These are phyloP conservation scores for Glycine latifolia DNA, from an alignment of 306 rosid genomes.

Conservation along the genomic window DNA sequence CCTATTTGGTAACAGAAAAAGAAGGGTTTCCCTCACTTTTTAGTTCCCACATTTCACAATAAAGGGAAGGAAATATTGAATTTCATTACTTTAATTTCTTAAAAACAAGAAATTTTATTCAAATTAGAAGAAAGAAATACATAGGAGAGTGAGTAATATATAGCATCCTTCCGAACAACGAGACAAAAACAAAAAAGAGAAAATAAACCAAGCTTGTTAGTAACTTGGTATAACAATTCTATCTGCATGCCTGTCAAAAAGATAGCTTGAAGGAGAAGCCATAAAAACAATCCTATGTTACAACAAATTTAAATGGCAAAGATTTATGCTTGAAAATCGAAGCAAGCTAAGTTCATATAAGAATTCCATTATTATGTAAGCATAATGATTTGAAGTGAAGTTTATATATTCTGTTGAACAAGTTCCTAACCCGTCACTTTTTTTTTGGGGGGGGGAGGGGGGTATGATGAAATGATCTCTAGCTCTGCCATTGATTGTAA, in stretches of 20 bases:
- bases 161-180: conserved; percentile 21
- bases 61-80: conserved; percentile 12
- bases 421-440: conserved; percentile 26
- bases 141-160: not conserved
- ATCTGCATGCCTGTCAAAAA: conserved; percentile 10
- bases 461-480: not conserved
- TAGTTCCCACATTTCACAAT: conserved; percentile 8
- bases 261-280: conserved; percentile 16
- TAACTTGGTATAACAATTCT: not conserved
- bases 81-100: conserved; percentile 17
- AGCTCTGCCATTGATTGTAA: not conserved
- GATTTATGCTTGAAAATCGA: conserved; percentile 31
- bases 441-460: not conserved
- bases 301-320: conserved; percentile 35
- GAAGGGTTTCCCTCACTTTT: conserved; percentile 13
- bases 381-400: conserved; percentile 8
- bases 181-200: not conserved
- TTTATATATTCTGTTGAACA: conserved; percentile 14
- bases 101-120: not conserved
- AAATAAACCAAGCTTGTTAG: conserved; percentile 9
- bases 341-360: conserved; percentile 38
- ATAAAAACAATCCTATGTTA: conserved; percentile 10
- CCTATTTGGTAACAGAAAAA: not conserved
- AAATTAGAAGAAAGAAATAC: conserved; percentile 12
- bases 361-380: conserved; percentile 26